phyloP scores from a whole-genome alignment of 768 basidiomycete genomes.

The Mycena albidolilacea region DNA sequence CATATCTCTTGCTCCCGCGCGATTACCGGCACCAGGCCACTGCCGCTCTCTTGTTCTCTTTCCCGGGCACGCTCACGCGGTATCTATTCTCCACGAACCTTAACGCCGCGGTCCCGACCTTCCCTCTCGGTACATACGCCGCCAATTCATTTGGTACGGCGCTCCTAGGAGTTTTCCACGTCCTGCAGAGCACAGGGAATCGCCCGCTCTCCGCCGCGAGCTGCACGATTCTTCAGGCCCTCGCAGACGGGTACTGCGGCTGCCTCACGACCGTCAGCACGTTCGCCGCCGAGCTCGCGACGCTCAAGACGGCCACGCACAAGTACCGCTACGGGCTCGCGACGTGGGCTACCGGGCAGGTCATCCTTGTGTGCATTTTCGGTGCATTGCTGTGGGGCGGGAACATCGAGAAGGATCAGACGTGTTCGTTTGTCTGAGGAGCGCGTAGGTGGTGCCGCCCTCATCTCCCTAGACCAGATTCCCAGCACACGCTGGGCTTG shows the following conservation, averaged over 20 bases:
- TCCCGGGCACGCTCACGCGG: constrained; percentile 89
- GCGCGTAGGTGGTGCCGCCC: not conserved
- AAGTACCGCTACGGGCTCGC: constrained; percentile 77
- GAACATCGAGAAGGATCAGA: constrained; percentile 30
- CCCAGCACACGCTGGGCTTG: constrained; percentile 10
- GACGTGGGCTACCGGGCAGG: constrained; percentile 81
- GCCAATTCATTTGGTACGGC: constrained; percentile 87
- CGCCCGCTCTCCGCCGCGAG: constrained; percentile 62
- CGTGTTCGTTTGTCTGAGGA: constrained; percentile 31
- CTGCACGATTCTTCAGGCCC: constrained; percentile 85
- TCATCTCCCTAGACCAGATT: not conserved
- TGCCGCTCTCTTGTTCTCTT: constrained; percentile 90
- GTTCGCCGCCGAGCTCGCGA: constrained; percentile 83
- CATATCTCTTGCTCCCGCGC: constrained; percentile 82
- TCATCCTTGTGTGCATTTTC: constrained; percentile 45
- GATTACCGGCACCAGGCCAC: constrained; percentile 84
- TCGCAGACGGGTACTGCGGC: constrained; percentile 95
- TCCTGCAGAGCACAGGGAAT: constrained; percentile 70
- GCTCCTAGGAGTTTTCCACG: constrained; percentile 81
- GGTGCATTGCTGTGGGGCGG: constrained; percentile 35
- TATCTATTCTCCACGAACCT: constrained; percentile 82
- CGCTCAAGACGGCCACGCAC: constrained; percentile 66
- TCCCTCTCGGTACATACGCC: constrained; percentile 86
- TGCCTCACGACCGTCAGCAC: constrained; percentile 96
- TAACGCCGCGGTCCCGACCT: constrained; percentile 72